Evolutionary conservation across 2,329 filamentous ascomycete species (phyloP).

Genomic region (Xylaria sp.): DNA sequence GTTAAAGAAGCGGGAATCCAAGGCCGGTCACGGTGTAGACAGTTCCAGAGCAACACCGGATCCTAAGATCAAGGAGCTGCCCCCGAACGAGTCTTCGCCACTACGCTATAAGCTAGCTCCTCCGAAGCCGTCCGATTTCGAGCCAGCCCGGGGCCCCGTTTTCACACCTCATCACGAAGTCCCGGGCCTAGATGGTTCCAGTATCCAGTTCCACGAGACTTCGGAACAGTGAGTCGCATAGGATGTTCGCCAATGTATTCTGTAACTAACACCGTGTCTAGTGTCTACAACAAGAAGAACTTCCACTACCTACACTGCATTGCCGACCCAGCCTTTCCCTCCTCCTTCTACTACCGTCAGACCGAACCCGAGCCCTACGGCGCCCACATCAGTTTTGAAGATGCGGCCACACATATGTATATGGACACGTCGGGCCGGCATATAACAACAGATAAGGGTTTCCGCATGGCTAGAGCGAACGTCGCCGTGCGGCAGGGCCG

Average conservation of each 20-base stretch:
- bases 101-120: constrained; percentile 66
- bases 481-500: constrained; percentile 86
- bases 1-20: constrained; percentile 69
- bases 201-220: constrained; percentile 63
- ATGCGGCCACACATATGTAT: constrained; percentile 82
- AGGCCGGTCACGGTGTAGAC: constrained; percentile 50
- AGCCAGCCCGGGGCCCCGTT: constrained; percentile 59
- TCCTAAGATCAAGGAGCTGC: constrained; percentile 48
- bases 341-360: constrained; percentile 85
- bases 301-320: constrained; percentile 92
- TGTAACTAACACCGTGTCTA: constrained; percentile 31
- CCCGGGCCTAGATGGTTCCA: constrained; percentile 50
- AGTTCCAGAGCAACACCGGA: constrained; percentile 61
- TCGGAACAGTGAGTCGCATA: constrained; percentile 61
- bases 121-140: constrained; percentile 64
- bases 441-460: constrained; percentile 89
- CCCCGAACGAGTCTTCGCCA: constrained; percentile 52
- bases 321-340: constrained; percentile 83
- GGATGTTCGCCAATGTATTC: neutral
- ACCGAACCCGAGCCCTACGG: constrained; percentile 84
- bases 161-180: constrained; percentile 60
- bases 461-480: constrained; percentile 88
- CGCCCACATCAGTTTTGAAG: constrained; percentile 88
- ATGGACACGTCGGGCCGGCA: constrained; percentile 76
- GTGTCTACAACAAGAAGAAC: constrained; percentile 67